Conservation (phyloP, 2,329 filamentous ascomycete genomes). For the Ceratocystis alfenasii region DNA sequence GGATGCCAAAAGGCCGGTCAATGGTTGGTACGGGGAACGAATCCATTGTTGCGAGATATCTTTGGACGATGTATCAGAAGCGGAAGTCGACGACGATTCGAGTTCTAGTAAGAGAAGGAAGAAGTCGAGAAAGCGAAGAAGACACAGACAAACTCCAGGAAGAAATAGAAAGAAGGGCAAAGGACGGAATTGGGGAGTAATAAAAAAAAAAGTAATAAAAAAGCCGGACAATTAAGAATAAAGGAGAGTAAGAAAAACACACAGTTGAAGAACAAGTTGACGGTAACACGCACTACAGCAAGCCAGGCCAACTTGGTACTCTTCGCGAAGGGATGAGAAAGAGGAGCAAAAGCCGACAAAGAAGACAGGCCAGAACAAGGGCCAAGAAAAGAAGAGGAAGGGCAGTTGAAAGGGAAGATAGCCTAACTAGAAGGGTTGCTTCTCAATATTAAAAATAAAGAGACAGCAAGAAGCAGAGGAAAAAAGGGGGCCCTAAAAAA, state of each 20-base stretch:
- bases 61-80: background rate
- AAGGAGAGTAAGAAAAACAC: slow-evolving; percentile 15
- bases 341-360: slow-evolving; percentile 4
- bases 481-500: slow-evolving; percentile 8
- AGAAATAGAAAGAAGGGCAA: slow-evolving; percentile 9
- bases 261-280: background rate
- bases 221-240: slow-evolving; percentile 15
- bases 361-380: background rate
- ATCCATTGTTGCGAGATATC: slow-evolving; percentile 18
- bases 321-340: slow-evolving; percentile 8
- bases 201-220: slow-evolving; percentile 10
- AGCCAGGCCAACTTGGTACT: slow-evolving; percentile 3
- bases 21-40: slow-evolving; percentile 52
- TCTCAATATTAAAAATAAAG: slow-evolving; percentile 8
- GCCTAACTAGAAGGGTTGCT: background rate
- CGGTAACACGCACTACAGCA: background rate
- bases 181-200: slow-evolving; percentile 10
- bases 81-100: slow-evolving; percentile 8
- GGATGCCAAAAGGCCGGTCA: slow-evolving; percentile 82
- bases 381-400: slow-evolving; percentile 2
- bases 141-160: background rate
- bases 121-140: slow-evolving; percentile 10
- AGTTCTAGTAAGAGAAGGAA: background rate
- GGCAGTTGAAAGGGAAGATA: background rate
- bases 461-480: slow-evolving; percentile 17